These are phyloP conservation scores for Hypoxylon trugodes DNA, from an alignment of 495 filamentous ascomycete genomes.

Conservation along the genomic window DNA sequence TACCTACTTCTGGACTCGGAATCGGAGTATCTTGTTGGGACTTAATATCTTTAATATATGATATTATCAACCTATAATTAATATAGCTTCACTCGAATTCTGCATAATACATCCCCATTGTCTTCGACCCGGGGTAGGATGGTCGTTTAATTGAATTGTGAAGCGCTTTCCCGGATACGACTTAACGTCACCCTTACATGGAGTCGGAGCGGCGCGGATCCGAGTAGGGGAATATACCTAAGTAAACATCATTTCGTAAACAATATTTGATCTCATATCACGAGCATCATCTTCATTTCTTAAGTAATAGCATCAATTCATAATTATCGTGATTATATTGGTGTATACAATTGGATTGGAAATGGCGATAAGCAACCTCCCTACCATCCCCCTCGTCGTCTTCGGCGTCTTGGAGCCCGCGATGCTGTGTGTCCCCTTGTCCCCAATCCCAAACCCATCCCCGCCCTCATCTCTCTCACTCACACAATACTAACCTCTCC, in stretches of 20 bases:
- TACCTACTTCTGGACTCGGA: no score
- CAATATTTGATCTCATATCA: neutral
- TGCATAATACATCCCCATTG: no score
- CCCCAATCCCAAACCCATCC: no score
- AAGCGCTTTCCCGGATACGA: neutral
- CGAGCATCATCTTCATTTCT: no score
- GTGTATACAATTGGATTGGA: neutral
- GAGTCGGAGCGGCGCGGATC: neutral
- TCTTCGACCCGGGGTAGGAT: conserved; percentile 11
- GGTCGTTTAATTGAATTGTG: conserved; percentile 6
- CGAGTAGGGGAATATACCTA: neutral
- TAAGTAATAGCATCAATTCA: no score
- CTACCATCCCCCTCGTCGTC: conserved; percentile 45
- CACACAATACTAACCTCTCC: neutral
- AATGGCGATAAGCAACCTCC: conserved; percentile 43
- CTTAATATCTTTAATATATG: no score
- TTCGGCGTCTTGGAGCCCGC: conserved; percentile 66
- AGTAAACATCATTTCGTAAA: neutral
- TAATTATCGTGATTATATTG: no score
- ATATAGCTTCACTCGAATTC: no score
- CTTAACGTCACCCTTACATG: neutral
- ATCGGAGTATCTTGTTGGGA: no score
- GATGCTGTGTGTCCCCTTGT: conserved; percentile 55
- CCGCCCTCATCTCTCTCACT: neutral
- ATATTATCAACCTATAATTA: no score